phyloP scores from a whole-genome alignment of 208 protist species.

The Strigomonas oncopelti region DNA sequence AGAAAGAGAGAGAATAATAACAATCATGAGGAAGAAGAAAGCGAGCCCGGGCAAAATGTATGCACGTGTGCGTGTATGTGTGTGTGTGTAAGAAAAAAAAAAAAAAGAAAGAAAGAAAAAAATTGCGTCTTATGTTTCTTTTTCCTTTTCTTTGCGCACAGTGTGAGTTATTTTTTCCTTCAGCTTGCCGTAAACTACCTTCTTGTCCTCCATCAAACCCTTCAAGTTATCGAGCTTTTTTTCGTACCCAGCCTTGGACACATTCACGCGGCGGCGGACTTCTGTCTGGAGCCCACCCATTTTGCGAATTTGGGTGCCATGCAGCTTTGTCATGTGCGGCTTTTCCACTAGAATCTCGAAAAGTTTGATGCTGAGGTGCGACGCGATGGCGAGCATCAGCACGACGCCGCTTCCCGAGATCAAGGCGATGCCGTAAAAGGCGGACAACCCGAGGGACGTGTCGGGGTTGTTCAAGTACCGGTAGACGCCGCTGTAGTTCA shows the following conservation, averaged over 20 bases:
- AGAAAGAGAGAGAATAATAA: constrained; percentile 13
- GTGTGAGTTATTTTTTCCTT: neutral
- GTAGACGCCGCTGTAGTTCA: constrained; percentile 92
- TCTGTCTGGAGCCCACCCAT: constrained; percentile 55
- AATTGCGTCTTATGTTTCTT: neutral
- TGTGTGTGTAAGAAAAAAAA: neutral
- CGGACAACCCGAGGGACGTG: constrained; percentile 81
- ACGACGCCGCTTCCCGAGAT: constrained; percentile 77
- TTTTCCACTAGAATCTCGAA: constrained; percentile 86
- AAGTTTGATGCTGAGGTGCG: constrained; percentile 66
- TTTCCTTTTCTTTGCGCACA: neutral
- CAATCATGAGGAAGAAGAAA: constrained; percentile 7
- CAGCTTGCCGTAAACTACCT: constrained; percentile 10
- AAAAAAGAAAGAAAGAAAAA: constrained; percentile 1
- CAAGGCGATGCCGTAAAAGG: constrained; percentile 85
- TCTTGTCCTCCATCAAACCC: constrained; percentile 35
- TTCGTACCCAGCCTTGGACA: constrained; percentile 41
- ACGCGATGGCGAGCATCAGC: constrained; percentile 71
- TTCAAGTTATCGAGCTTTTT: constrained; percentile 29
- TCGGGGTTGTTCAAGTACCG: constrained; percentile 95
- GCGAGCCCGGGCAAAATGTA: neutral
- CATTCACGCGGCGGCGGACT: constrained; percentile 34
- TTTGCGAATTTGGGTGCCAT: constrained; percentile 40
- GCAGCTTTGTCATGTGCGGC: constrained; percentile 60
- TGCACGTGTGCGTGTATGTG: neutral